Conservation (phyloP, 306 rosid species). For the Alnus rubra region DNA sequence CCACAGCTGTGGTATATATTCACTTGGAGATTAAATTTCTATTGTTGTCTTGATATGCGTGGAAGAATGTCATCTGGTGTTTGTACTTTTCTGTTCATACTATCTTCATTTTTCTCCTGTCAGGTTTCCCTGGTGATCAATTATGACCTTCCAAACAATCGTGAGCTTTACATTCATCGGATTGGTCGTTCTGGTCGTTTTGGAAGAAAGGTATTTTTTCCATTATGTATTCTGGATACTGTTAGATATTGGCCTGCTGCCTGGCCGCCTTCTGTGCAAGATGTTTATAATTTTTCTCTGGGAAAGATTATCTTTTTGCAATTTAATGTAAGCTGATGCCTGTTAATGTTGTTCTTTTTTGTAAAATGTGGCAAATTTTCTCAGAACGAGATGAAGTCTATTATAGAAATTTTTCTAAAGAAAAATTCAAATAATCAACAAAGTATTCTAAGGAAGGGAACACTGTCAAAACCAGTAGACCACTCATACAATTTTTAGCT, state of each 20-base stretch:
- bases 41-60: neutral
- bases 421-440: neutral
- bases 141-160: constrained; percentile 97
- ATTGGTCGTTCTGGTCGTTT: constrained; percentile 99
- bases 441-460: no score
- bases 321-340: neutral
- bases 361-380: neutral
- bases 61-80: constrained; percentile 1
- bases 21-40: neutral
- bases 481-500: no score
- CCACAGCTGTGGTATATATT: neutral
- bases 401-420: neutral
- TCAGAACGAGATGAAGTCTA: neutral
- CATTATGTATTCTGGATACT: neutral
- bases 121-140: constrained; percentile 95
- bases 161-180: constrained; percentile 95
- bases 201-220: constrained; percentile 84
- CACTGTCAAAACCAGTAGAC: neutral
- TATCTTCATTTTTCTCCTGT: constrained; percentile 4
- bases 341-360: neutral
- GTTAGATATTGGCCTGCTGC: neutral
- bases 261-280: neutral
- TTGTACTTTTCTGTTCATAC: constrained; percentile 4
- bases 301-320: neutral
- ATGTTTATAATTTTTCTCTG: neutral